Percentiles rank a stretch among this genome's conserved stretches.
Evolutionary conservation across 164 flowering plant species (phyloP).

Genomic region (Magnolia kwangsiensis): DNA sequence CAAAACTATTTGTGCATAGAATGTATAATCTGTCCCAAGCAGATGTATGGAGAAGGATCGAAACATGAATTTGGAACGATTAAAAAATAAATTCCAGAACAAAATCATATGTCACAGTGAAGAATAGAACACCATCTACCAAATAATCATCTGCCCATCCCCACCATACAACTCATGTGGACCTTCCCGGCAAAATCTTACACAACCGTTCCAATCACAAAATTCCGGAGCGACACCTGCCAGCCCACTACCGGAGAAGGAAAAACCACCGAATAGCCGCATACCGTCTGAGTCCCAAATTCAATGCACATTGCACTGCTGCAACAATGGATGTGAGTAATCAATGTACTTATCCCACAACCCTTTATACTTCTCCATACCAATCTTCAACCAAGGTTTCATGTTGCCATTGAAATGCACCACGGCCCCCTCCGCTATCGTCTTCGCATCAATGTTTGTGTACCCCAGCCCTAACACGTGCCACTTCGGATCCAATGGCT

Average conservation of each 20-base stretch:
- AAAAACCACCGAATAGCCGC: neutral
- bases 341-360: slow-evolving; percentile 79
- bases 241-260: neutral
- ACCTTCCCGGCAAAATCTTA: neutral
- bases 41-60: no score
- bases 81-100: neutral
- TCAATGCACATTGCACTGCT: slow-evolving; percentile 70
- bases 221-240: neutral
- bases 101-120: neutral
- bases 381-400: slow-evolving; percentile 90
- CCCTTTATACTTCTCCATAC: slow-evolving; percentile 74
- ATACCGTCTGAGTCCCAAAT: neutral
- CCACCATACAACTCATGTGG: neutral
- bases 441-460: slow-evolving; percentile 55
- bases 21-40: no score
- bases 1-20: no score
- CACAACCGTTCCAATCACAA: neutral
- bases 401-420: slow-evolving; percentile 82
- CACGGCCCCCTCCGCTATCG: slow-evolving; percentile 73
- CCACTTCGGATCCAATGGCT: slow-evolving; percentile 70
- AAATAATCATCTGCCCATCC: neutral
- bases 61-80: no score
- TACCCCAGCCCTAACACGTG: slow-evolving; percentile 83
- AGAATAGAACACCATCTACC: neutral
- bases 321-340: slow-evolving; percentile 58